Conservation (phyloP, 495 filamentous ascomycete species). For the Aspergillus olivimuriae region DNA sequence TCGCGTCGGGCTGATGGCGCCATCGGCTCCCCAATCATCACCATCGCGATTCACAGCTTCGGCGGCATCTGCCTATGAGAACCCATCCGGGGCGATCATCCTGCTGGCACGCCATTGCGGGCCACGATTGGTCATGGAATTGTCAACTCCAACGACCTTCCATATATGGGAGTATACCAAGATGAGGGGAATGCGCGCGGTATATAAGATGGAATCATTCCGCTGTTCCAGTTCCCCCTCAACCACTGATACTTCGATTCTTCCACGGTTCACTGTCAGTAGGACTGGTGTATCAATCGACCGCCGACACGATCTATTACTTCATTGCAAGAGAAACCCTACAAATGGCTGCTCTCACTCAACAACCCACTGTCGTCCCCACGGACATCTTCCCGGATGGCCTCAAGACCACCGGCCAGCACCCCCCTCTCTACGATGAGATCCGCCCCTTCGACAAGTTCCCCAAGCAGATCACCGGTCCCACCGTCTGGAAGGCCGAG, state of each 20-base stretch:
- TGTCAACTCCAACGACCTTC: neutral
- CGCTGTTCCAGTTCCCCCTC: neutral
- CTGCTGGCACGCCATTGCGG: constrained; percentile 17
- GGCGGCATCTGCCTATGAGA: constrained; percentile 6
- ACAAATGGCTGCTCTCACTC: constrained; percentile 33
- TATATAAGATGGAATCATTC: neutral
- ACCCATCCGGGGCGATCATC: too few species aligned
- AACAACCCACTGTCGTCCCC: constrained; percentile 22
- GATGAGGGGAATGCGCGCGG: too few species aligned
- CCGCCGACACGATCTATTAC: too few species aligned
- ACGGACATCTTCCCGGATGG: constrained; percentile 48
- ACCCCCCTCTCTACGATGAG: constrained; percentile 61
- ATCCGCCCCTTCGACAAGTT: constrained; percentile 66
- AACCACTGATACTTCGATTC: neutral
- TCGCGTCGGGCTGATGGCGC: constrained; percentile 26
- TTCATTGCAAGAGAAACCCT: too few species aligned
- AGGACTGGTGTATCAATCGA: too few species aligned
- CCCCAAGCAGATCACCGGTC: constrained; percentile 65
- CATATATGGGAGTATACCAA: too few species aligned
- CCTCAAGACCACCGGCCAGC: constrained; percentile 72
- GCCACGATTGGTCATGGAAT: constrained; percentile 12
- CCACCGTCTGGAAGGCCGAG: constrained; percentile 71
- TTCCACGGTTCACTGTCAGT: too few species aligned
- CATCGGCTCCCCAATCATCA: constrained; percentile 15
- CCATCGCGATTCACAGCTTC: constrained; percentile 4